phyloP scores from a whole-genome alignment of 176 grass and related monocot species.

The Phoenix roebelenii region DNA sequence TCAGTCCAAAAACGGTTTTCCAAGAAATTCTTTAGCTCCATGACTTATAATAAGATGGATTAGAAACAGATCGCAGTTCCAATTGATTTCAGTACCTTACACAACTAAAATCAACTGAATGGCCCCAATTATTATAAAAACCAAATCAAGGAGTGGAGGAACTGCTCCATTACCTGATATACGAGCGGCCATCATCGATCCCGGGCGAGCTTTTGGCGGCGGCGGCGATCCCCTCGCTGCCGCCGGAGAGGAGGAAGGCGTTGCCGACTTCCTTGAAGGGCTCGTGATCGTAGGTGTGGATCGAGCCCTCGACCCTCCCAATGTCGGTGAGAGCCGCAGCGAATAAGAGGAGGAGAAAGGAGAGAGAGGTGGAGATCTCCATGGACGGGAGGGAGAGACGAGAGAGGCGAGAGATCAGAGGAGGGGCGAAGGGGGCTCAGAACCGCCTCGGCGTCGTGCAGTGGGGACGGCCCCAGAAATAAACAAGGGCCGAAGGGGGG shows the following conservation, averaged over 20 bases:
- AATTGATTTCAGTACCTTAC: too few relatives aligned
- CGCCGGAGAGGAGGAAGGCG: conserved; percentile 95
- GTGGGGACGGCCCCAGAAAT: too few relatives aligned
- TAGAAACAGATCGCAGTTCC: too few relatives aligned
- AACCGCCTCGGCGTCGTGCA: too few relatives aligned
- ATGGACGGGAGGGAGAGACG: conserved; percentile 19
- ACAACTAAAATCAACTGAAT: too few relatives aligned
- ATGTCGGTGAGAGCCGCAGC: neutral
- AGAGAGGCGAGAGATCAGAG: neutral
- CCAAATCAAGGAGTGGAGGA: too few relatives aligned
- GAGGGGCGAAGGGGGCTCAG: neutral
- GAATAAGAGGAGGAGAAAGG: conserved; percentile 17
- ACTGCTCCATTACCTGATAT: conserved; percentile 31
- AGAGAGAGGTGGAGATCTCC: neutral
- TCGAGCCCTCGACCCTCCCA: conserved; percentile 46
- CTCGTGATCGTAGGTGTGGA: conserved; percentile 85
- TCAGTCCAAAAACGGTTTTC: too few relatives aligned
- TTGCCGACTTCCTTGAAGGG: conserved; percentile 98
- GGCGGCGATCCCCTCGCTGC: conserved; percentile 72
- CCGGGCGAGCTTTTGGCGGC: neutral
- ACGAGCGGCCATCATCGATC: conserved; percentile 20
- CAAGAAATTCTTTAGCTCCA: too few relatives aligned
- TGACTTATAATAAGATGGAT: too few relatives aligned
- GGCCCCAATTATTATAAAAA: too few relatives aligned
- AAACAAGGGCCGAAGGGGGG: too few relatives aligned